Conservation (phyloP, 2,329 filamentous ascomycete genomes). For the Talaromyces funiculosus region DNA sequence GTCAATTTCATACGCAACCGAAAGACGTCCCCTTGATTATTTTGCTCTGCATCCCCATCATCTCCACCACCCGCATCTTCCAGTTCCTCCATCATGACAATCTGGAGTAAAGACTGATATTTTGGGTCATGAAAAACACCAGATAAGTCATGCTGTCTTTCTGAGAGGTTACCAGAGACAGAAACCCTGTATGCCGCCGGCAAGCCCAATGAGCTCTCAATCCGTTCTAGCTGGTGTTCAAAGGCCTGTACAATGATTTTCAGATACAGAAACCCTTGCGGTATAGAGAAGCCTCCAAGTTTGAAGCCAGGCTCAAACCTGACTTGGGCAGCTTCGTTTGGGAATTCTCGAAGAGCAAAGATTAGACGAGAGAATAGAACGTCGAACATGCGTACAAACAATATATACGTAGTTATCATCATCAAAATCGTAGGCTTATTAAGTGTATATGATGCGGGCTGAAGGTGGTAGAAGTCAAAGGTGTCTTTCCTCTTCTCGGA, state of each 20-base stretch:
- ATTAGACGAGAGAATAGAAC: background rate
- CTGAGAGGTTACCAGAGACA: conserved; percentile 1
- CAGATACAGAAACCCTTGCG: background rate
- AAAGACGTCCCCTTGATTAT: background rate
- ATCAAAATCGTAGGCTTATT: conserved; percentile 1
- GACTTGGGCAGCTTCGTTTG: background rate
- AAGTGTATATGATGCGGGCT: background rate
- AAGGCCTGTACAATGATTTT: background rate
- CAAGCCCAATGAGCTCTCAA: background rate
- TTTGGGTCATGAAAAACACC: background rate
- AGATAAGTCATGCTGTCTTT: background rate
- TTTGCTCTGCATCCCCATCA: background rate
- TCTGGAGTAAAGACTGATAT: background rate
- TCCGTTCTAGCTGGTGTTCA: background rate
- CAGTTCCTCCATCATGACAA: background rate
- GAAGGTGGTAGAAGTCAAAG: background rate
- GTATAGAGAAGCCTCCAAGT: background rate
- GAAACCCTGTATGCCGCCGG: background rate
- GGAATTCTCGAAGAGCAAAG: background rate
- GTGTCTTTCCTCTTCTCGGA: background rate
- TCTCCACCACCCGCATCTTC: background rate
- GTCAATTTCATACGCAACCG: background rate
- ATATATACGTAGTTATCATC: conserved; percentile 5
- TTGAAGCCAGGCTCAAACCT: background rate
- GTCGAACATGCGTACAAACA: conserved; percentile 4